Evolutionary conservation across 2,329 filamentous ascomycete genomes (phyloP), one percentile per base, ranked within the genome.

Genomic region (Fusarium protoensiforme): DNA sequence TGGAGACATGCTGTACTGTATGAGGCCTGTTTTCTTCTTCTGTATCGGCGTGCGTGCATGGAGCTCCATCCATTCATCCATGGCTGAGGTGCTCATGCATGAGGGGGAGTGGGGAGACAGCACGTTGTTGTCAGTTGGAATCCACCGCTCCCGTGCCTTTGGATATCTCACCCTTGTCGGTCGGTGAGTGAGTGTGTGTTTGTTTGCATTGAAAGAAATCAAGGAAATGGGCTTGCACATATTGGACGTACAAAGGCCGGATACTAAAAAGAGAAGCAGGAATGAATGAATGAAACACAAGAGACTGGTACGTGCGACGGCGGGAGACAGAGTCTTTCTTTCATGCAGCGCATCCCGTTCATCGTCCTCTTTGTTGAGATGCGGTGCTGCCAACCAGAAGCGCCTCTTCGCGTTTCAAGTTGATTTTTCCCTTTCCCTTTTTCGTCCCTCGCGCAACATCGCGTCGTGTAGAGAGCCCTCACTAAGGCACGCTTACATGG

Each of bases 351-450:
- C 24, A 51, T 51, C 24, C 46, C 16, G 46, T 29, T 51, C 46
- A 29, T 51, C 46, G 46, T 51, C 38, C 31, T 61, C 65, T 54
- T 65, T 69, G 64, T 62, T 66, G 68, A 72, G 68, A 66, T 57
- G 64, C 22, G 16, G 59, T 56, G 48, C 61, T 43, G 57, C 59
- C 48, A 63, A 58, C 24, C 48, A 24, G 65, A 65, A 65, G 61
- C 65, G 53, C 65, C 51, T 65, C 48, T 46, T 62, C 63, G 54
- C 57, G 71, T 72, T 73, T 73, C 71, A 72, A 61, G 51, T 61
- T 48, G 51, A 66, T 46, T 61, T 53, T 61, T 57, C 39, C 27
- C 46, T 60, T 60, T 43, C 51, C n/a, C 56, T 61, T 61, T 63
- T 61, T 41, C 27, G 51, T 69, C 60, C 24, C 43, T 57, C 14